Evolutionary conservation across 2,329 filamentous ascomycete species (phyloP).

Genomic region (Madurella fahalii): DNA sequence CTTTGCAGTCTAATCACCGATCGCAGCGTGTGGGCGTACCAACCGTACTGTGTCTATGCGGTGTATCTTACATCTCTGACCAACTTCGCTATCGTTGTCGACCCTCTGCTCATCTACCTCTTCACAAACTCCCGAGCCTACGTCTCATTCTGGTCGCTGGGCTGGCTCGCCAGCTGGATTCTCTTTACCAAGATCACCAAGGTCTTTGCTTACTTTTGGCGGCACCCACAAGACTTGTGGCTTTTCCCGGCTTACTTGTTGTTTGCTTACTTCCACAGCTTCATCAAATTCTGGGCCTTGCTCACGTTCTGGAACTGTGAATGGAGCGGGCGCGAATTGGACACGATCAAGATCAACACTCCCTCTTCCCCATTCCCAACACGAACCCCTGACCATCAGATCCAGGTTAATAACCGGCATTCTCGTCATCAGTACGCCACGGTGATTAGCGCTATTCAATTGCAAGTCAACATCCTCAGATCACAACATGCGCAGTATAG

Average conservation of each 20-base stretch:
- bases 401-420: too few relatives aligned
- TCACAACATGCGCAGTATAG: not conserved
- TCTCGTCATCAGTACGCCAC: not conserved
- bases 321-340: conserved; percentile 41
- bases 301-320: conserved; percentile 46
- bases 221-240: conserved; percentile 47
- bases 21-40: conserved; percentile 35
- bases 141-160: not conserved
- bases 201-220: conserved; percentile 48
- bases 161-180: conserved; percentile 41
- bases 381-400: too few relatives aligned
- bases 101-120: conserved; percentile 39
- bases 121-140: conserved; percentile 9
- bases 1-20: conserved; percentile 41
- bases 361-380: not conserved
- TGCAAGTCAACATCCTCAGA: too few relatives aligned
- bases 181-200: conserved; percentile 55
- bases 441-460: too few relatives aligned
- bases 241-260: conserved; percentile 47
- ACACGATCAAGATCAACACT: conserved; percentile 3
- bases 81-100: conserved; percentile 54
- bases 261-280: conserved; percentile 55
- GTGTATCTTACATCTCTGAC: conserved; percentile 51
- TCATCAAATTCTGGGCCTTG: conserved; percentile 54
- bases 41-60: conserved; percentile 53